phyloP scores from a whole-genome alignment of 345 rosid species.

The Camelina sativa region DNA sequence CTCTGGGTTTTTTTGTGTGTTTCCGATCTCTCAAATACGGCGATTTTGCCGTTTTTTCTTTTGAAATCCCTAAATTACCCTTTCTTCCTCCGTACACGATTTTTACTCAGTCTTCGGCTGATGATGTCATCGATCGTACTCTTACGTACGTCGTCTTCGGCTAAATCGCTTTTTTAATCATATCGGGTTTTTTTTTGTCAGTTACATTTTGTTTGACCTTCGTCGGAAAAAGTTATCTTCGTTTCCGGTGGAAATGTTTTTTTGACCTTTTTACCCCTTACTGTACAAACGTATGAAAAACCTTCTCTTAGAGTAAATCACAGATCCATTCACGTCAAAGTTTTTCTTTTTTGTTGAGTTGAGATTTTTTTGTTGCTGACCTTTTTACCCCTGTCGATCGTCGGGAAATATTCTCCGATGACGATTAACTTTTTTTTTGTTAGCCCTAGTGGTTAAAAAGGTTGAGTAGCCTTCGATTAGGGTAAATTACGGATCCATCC shows the following conservation, averaged over 20 bases:
- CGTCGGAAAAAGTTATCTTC: not conserved
- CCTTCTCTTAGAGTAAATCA: no score
- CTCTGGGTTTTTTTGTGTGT: not conserved
- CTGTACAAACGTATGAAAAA: not conserved
- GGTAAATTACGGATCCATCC: constrained; percentile 6
- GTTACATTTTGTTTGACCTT: not conserved
- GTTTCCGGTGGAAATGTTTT: not conserved
- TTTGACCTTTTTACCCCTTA: not conserved
- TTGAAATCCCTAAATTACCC: not conserved
- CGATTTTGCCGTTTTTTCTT: not conserved
- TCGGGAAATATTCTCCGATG: not conserved
- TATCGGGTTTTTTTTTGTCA: not conserved
- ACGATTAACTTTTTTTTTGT: not conserved
- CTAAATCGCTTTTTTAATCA: not conserved
- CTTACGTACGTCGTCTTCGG: not conserved
- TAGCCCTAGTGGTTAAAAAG: no score
- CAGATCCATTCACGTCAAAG: not conserved
- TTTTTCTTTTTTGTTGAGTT: no score
- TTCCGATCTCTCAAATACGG: constrained; percentile 16
- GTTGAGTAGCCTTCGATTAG: not conserved
- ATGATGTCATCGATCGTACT: constrained; percentile 12
- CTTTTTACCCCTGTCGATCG: not conserved
- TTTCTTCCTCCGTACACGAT: not conserved
- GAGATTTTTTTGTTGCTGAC: not conserved
- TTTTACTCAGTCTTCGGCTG: not conserved